Evolutionary conservation across 2,329 filamentous ascomycete genomes (phyloP), one percentile per base, ranked within the genome.

Genomic region (Kalmusia sp.): DNA sequence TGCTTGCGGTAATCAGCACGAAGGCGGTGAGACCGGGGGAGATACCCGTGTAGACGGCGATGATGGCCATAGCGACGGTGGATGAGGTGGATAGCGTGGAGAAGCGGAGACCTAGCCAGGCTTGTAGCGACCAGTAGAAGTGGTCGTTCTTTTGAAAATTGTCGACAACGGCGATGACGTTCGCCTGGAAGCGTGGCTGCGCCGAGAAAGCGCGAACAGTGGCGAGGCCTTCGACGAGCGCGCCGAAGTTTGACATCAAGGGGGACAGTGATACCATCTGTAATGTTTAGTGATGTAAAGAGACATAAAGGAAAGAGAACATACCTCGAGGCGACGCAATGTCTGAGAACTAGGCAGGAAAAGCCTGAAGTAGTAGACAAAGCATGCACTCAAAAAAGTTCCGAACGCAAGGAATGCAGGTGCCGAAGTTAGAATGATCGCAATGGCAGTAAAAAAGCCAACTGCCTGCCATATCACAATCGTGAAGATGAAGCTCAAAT

Each of bases 131-230:
- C 78, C 92, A 96, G 76, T 96, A 96, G 76, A 96, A 96, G 71
- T 97, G 93, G 65, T 97, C 93, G 83, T 96, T 95, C 69, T 92
- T 92, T 71, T 96, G 93, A 69, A 96, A 96, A 15, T 87, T 87
- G 67, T 96, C 92, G 0, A 92, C 92, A 0, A 92, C 92, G 2
- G 82, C 79, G 28, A 97, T 88, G 47, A 96, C 91, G 45, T 87
- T 84, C 57, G 87, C 84, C 67, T 96, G 91, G 67, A 96, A 96
- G 47, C 89, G 87, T 3, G 83, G 78, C 62, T 96, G 88, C 1
- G 89, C 91, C 43, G 84, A 86, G 69, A 96, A 93, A 0, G 93
- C 92, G 43, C 67, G 93, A 83, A 97, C 92, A 0, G 93, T 96
- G 0, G 90, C 92, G 7, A 97, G 77, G 0, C 93, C 93, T 55